phyloP scores from a whole-genome alignment of 129 eudicot genomes.

The sunflower (Helianthus annuus) region HanXRQr2.0-SUNRISE NC_035437.2:40466210-40466709 shows the following conservation, averaged over 20 bases:
- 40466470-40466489: slow-evolving; percentile 82
- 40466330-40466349: slow-evolving; percentile 75
- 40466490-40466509: slow-evolving; percentile 91
- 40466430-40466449: slow-evolving; percentile 88
- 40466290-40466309: slow-evolving; percentile 89
- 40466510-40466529: slow-evolving; percentile 81
- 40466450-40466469: slow-evolving; percentile 76
- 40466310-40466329: slow-evolving; percentile 86
- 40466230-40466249: slow-evolving; percentile 85
- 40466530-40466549: slow-evolving; percentile 84
- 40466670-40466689: slow-evolving; percentile 76
- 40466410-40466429: slow-evolving; percentile 83
- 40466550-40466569: slow-evolving; percentile 81
- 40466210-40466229: slow-evolving; percentile 88
- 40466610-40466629: slow-evolving; percentile 82
- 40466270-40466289: slow-evolving; percentile 82
- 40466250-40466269: slow-evolving; percentile 82
- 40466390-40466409: slow-evolving; percentile 80
- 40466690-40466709: slow-evolving; percentile 78
- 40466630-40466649: slow-evolving; percentile 78
- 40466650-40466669: slow-evolving; percentile 73
- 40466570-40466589: slow-evolving; percentile 78
- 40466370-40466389: slow-evolving; percentile 82
- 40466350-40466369: slow-evolving; percentile 90
- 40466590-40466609: slow-evolving; percentile 87